These are phyloP conservation scores for Ceratobasidium sp. DNA, from an alignment of 1,284 basidiomycete species.

Conservation along the genomic window DNA sequence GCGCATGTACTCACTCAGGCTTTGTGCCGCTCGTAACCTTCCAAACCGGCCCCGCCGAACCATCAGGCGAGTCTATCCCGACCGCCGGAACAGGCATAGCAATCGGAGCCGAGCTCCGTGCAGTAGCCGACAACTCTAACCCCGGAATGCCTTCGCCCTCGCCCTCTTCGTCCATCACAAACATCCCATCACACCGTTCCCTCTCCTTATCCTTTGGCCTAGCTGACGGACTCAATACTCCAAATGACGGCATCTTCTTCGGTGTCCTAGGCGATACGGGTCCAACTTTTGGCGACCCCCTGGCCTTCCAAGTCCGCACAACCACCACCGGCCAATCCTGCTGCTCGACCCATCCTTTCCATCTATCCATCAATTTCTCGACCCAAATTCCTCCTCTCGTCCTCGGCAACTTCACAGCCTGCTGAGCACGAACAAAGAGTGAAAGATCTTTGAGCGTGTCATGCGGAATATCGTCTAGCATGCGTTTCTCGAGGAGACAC, in stretches of 20 bases:
- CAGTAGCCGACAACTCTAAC: conserved; percentile 23
- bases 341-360: conserved; percentile 78
- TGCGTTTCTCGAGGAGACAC: conserved; percentile 81
- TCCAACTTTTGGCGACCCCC: conserved; percentile 59
- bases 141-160: conserved; percentile 48
- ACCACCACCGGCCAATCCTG: conserved; percentile 73
- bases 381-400: conserved; percentile 69
- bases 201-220: conserved; percentile 48
- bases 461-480: conserved; percentile 79
- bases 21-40: conserved; percentile 20
- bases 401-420: conserved; percentile 73
- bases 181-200: conserved; percentile 60
- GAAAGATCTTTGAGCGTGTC: conserved; percentile 77
- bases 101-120: conserved; percentile 36
- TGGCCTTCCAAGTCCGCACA: conserved; percentile 61
- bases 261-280: conserved; percentile 50
- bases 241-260: conserved; percentile 44
- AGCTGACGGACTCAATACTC: conserved; percentile 43
- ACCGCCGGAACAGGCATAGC: conserved; percentile 48
- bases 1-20: conserved; percentile 11
- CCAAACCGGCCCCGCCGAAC: conserved; percentile 52
- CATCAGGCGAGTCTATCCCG: conserved; percentile 58
- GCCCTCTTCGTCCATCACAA: conserved; percentile 70
- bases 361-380: conserved; percentile 69
- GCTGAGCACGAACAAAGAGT: conserved; percentile 67